phyloP scores from a whole-genome alignment of 805 yeast species.

The Saturnispora dispora region DNA sequence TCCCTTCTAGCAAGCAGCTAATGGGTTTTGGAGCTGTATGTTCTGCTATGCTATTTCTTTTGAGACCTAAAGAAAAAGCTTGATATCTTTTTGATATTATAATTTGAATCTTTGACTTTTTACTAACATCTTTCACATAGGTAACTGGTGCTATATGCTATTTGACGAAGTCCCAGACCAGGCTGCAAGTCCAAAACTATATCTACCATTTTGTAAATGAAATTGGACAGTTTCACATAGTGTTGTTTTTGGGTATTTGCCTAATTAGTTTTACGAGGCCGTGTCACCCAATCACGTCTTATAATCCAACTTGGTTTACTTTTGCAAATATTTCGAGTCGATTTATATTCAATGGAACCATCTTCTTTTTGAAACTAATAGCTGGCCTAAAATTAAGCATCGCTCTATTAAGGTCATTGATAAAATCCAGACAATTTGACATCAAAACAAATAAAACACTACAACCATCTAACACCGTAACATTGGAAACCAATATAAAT shows the following conservation, averaged over 20 bases:
- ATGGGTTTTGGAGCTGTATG: conserved; percentile 18
- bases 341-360: conserved; percentile 11
- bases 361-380: conserved; percentile 13
- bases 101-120: not conserved
- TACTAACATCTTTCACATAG: conserved; percentile 3
- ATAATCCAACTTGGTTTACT: conserved; percentile 2
- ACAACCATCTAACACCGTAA: not conserved
- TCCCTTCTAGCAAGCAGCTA: conserved; percentile 2
- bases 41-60: not conserved
- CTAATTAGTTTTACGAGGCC: conserved; percentile 8
- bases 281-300: conserved; percentile 5
- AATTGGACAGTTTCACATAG: conserved; percentile 7
- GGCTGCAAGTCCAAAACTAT: conserved; percentile 10
- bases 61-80: not conserved
- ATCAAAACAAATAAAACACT: conserved; percentile 5
- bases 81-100: not conserved
- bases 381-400: conserved; percentile 12
- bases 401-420: conserved; percentile 10
- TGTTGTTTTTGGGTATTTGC: conserved; percentile 8
- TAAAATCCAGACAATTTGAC: conserved; percentile 15
- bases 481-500: not conserved
- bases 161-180: conserved; percentile 11
- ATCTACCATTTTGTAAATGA: conserved; percentile 9
- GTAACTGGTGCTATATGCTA: conserved; percentile 14
- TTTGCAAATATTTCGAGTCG: conserved; percentile 12